These are phyloP conservation scores for Geosmithia flava DNA, from an alignment of 2,329 filamentous ascomycete species.

Conservation along the genomic window DNA sequence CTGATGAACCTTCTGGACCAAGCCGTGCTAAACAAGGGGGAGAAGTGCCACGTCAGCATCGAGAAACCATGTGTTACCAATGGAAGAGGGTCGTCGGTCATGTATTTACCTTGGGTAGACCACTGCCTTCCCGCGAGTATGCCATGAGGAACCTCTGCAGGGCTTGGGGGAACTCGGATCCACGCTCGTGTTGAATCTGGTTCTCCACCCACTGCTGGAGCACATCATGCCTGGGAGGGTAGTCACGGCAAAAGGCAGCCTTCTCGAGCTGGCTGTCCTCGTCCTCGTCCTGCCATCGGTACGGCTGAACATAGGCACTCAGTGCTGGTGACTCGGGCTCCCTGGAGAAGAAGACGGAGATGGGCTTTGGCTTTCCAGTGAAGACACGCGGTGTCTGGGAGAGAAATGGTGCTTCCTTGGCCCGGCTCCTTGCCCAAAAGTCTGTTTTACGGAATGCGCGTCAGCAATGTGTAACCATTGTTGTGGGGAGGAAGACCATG, in stretches of 20 bases:
- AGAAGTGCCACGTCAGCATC: neutral
- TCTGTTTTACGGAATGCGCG: constrained; percentile 11
- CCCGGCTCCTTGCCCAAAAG: constrained; percentile 21
- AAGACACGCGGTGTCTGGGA: constrained; percentile 20
- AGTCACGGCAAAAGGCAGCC: constrained; percentile 22
- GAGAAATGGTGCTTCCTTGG: constrained; percentile 19
- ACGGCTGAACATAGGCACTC: constrained; percentile 23
- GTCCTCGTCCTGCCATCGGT: constrained; percentile 16
- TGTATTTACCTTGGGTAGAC: constrained; percentile 24
- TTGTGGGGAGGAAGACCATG: neutral
- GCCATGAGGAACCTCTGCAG: constrained; percentile 23
- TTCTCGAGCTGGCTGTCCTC: constrained; percentile 17
- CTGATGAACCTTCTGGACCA: constrained; percentile 29
- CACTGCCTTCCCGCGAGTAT: constrained; percentile 20
- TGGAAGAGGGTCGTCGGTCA: neutral
- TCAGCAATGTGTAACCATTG: neutral
- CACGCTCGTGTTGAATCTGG: constrained; percentile 17
- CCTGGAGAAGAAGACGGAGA: constrained; percentile 21
- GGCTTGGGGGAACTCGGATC: constrained; percentile 16
- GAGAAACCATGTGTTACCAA: constrained; percentile 1
- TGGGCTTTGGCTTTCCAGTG: constrained; percentile 21
- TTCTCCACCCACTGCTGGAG: constrained; percentile 24
- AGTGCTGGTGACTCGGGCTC: constrained; percentile 24
- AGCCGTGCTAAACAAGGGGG: constrained; percentile 17
- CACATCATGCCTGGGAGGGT: constrained; percentile 19